phyloP scores from a whole-genome alignment of 176 grass and related monocot genomes.

The Carex cristatella region DNA sequence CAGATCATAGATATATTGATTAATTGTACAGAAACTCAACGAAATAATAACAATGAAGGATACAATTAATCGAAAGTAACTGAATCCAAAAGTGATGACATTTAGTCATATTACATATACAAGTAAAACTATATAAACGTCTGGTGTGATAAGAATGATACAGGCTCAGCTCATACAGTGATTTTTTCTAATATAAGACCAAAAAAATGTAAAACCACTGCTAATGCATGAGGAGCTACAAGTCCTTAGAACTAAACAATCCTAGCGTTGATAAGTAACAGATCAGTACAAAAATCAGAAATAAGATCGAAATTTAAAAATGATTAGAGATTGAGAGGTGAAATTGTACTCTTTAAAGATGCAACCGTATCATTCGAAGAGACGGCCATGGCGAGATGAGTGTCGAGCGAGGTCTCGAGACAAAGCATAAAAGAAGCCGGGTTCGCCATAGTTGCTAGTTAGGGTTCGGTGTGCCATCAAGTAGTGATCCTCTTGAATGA shows the following conservation, averaged over 20 bases:
- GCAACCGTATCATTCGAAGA: constrained; percentile 34
- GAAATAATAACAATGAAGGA: background rate
- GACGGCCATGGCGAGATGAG: constrained; percentile 36
- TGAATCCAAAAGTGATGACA: background rate
- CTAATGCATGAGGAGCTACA: background rate
- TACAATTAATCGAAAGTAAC: background rate
- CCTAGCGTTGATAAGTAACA: background rate
- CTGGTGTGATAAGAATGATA: background rate
- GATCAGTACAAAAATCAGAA: background rate
- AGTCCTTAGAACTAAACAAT: background rate
- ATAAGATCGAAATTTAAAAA: background rate
- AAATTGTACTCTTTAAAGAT: constrained; percentile 50
- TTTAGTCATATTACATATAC: background rate
- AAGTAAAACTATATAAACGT: background rate
- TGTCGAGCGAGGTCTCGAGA: constrained; percentile 52
- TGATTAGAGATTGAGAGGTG: background rate
- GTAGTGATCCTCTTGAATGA: no score
- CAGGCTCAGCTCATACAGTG: constrained; percentile 20
- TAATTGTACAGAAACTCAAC: background rate
- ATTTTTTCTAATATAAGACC: constrained; percentile 21
- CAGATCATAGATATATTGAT: background rate
- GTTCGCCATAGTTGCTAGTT: background rate
- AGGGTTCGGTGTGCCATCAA: background rate
- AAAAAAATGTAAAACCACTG: constrained; percentile 9
- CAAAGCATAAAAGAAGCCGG: constrained; percentile 29